phyloP scores from a whole-genome alignment of 1,284 basidiomycete genomes.

The Vanrija pseudolonga region DNA sequence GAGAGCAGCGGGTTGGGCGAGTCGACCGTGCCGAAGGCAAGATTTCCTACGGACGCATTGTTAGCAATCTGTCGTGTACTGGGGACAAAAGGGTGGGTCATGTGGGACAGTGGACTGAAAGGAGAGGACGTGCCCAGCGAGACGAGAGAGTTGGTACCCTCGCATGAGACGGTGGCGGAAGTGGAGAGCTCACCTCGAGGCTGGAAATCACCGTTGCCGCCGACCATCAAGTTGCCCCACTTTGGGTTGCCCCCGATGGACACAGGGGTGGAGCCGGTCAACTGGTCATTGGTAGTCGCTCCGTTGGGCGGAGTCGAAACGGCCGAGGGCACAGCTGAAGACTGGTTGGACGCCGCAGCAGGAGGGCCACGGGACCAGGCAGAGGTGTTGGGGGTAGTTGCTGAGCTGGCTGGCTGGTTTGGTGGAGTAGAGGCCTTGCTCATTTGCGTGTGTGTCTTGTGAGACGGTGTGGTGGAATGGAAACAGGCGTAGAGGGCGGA shows the following conservation, averaged over 20 bases:
- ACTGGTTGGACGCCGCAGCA: slow-evolving; percentile 23
- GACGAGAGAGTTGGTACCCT: too few species aligned
- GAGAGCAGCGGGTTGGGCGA: slow-evolving; percentile 49
- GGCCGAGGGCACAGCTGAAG: slow-evolving; percentile 29
- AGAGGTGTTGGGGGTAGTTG: slow-evolving; percentile 23
- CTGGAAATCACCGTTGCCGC: slow-evolving; percentile 38
- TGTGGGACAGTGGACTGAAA: neutral
- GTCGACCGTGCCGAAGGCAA: slow-evolving; percentile 78
- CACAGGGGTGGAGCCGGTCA: slow-evolving; percentile 23
- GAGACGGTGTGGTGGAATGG: neutral
- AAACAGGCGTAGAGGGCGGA: neutral
- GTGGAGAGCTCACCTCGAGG: slow-evolving; percentile 27
- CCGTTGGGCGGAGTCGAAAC: slow-evolving; percentile 27
- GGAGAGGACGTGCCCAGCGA: too few species aligned
- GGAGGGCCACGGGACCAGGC: slow-evolving; percentile 45
- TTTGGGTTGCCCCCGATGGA: slow-evolving; percentile 33
- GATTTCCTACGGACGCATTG: slow-evolving; percentile 22
- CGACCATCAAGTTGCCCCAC: slow-evolving; percentile 44
- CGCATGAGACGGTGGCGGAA: too few species aligned
- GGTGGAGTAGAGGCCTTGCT: slow-evolving; percentile 29
- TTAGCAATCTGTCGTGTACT: neutral
- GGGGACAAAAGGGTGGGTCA: neutral
- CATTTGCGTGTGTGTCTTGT: slow-evolving; percentile 27
- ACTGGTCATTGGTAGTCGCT: slow-evolving; percentile 24
- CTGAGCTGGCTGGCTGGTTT: slow-evolving; percentile 19